Evolutionary conservation across 2,329 filamentous ascomycete species (phyloP).

Genomic region (Chaetomium sp.): DNA sequence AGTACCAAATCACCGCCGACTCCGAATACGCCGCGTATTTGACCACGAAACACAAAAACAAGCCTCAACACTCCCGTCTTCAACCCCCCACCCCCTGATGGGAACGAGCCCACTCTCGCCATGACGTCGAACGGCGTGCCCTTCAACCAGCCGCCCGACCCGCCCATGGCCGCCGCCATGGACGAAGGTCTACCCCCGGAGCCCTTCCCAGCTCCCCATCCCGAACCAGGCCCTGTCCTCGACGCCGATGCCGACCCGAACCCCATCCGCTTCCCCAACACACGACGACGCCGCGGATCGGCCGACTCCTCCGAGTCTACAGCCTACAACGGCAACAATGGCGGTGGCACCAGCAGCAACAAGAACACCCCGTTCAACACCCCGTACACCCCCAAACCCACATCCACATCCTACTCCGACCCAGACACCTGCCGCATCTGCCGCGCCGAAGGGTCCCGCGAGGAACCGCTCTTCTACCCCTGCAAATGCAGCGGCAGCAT

Average conservation of each 20-base stretch:
- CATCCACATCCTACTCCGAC: slow-evolving; percentile 31
- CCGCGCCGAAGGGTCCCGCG: slow-evolving; percentile 72
- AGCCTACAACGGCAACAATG: no score
- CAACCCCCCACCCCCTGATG: not conserved
- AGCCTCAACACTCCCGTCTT: not conserved
- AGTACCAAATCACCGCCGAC: no score
- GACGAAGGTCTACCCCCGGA: slow-evolving; percentile 22
- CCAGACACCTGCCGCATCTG: slow-evolving; percentile 95
- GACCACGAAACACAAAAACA: not conserved
- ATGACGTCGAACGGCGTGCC: slow-evolving; percentile 17
- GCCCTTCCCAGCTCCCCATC: slow-evolving; percentile 21
- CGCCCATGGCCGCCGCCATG: slow-evolving; percentile 17
- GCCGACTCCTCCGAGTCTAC: no score
- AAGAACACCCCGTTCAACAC: slow-evolving; percentile 1
- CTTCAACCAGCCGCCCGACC: slow-evolving; percentile 7
- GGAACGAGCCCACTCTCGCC: not conserved
- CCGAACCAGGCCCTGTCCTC: no score
- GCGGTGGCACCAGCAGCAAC: slow-evolving; percentile 33
- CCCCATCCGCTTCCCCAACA: slow-evolving; percentile 24
- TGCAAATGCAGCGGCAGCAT: slow-evolving; percentile 99
- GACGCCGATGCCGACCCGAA: slow-evolving; percentile 1
- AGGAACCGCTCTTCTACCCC: slow-evolving; percentile 90
- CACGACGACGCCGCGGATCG: slow-evolving; percentile 19
- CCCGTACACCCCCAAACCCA: not conserved
- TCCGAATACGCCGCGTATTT: not conserved